phyloP scores from a whole-genome alignment of 2,329 filamentous ascomycete genomes.

The Sporothrix schenckii region DNA sequence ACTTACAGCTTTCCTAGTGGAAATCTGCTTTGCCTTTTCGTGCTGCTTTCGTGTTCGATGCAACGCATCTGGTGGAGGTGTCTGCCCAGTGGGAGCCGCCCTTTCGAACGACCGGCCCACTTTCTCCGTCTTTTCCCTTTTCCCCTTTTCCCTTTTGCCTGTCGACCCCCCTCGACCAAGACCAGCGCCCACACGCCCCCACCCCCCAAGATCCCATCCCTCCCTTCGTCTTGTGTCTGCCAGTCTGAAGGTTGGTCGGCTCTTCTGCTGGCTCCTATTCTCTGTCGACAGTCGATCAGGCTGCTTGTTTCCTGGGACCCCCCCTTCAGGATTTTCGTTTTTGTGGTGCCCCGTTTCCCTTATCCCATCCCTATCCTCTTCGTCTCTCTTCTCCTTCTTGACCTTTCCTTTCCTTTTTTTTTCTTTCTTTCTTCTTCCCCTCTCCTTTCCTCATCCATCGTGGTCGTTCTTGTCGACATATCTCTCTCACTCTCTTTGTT shows the following conservation, averaged over 20 bases:
- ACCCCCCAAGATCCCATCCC: conserved; percentile 33
- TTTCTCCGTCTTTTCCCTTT: conserved; percentile 34
- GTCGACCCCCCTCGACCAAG: conserved; percentile 32
- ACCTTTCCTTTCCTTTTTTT: conserved; percentile 34
- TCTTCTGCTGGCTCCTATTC: conserved; percentile 6
- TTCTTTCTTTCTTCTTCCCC: conserved; percentile 44
- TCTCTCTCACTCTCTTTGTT: conserved; percentile 48
- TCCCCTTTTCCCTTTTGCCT: conserved; percentile 32
- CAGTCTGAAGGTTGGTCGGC: conserved; percentile 1
- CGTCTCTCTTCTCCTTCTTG: conserved; percentile 27
- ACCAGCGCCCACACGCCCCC: conserved; percentile 28
- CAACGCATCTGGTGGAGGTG: conserved; percentile 13
- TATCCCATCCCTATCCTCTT: conserved; percentile 22
- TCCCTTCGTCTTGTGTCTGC: conserved; percentile 31
- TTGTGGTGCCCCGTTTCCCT: conserved; percentile 26
- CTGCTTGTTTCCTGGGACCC: conserved; percentile 1
- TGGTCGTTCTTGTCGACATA: conserved; percentile 38
- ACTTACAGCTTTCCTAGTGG: background rate
- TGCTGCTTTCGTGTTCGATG: conserved; percentile 2
- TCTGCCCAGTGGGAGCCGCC: conserved; percentile 29
- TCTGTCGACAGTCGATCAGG: background rate
- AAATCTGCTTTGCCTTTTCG: conserved; percentile 1
- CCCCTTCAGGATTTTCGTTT: conserved; percentile 30
- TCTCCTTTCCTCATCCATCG: conserved; percentile 39
- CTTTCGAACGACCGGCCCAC: conserved; percentile 33